A percentile compares a stretch with the other conserved stretches of the same genome.
Evolutionary conservation across 495 filamentous ascomycete species (phyloP).

Genomic region (Penicillium macrosclerotiorum): DNA sequence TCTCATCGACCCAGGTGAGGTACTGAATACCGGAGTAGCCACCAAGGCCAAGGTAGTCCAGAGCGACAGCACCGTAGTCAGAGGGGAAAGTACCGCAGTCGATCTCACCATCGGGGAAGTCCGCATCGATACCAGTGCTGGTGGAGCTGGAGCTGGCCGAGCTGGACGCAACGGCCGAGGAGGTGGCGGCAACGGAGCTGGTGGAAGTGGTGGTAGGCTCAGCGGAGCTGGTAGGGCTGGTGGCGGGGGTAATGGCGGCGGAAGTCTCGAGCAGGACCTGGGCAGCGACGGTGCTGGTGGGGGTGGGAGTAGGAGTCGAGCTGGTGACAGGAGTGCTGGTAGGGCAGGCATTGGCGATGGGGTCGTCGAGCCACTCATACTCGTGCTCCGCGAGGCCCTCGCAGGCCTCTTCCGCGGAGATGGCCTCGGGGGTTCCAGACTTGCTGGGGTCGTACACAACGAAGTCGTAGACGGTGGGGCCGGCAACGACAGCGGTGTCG

Average conservation of each 20-base stretch:
- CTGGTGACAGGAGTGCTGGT: slow-evolving; percentile 16
- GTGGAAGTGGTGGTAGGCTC: slow-evolving; percentile 18
- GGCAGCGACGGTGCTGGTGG: slow-evolving; percentile 17
- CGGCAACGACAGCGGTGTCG: slow-evolving; percentile 49
- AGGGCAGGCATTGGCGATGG: slow-evolving; percentile 33
- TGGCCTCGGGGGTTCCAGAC: slow-evolving; percentile 24
- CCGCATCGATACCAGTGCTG: slow-evolving; percentile 56
- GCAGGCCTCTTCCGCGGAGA: slow-evolving; percentile 58
- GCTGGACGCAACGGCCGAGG: slow-evolving; percentile 12
- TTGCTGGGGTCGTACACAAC: slow-evolving; percentile 37
- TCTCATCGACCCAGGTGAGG: slow-evolving; percentile 32
- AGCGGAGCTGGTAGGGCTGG: slow-evolving; percentile 18
- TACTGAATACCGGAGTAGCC: slow-evolving; percentile 85
- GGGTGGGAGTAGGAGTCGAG: slow-evolving; percentile 18
- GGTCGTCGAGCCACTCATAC: slow-evolving; percentile 37
- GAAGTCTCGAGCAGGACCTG: slow-evolving; percentile 18
- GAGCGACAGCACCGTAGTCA: slow-evolving; percentile 73
- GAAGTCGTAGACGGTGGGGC: slow-evolving; percentile 58
- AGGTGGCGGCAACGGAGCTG: slow-evolving; percentile 2
- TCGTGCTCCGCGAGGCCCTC: slow-evolving; percentile 57
- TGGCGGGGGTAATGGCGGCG: slow-evolving; percentile 17
- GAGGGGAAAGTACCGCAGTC: slow-evolving; percentile 75
- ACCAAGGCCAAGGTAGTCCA: slow-evolving; percentile 64
- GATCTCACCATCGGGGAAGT: slow-evolving; percentile 77
- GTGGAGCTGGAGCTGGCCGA: slow-evolving; percentile 23